Evolutionary conservation across 192 early-diverging fungal genomes (phyloP), one percentile per base, ranked within the genome.

Genomic region (Backusella macrospora): DNA sequence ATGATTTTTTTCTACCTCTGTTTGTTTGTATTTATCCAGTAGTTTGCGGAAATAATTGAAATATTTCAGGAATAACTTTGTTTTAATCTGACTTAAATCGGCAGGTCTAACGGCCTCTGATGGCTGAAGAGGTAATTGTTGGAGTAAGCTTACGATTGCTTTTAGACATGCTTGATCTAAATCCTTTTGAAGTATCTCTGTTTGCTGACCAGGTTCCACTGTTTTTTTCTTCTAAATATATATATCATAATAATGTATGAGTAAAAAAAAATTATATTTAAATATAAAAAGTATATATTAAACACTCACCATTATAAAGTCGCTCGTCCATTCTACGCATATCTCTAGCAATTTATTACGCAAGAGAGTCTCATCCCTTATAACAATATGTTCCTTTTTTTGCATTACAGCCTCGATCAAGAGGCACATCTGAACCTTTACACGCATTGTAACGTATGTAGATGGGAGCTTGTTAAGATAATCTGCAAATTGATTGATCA

Each of bases 81-180:
- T 83, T 47, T 92, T 93, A 39, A 87, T 84, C 47, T 83, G 83
- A 26, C 76, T 76, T 37, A 87, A 67, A 68, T 89, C 87, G 5
- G 84, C 74, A 16, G 87, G 86, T 21, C 81, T 80, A 9, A 81
- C 77, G 13, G 78, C 73, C 37, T 89, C 86, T 39, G 80, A 77
- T 14, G 88, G 82, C 52, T 93, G 92, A 6, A 96, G 74, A 8
- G 92, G 92, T 7, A 96, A 76, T 65, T 88, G 88, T 39, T 86
- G 82, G 29, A 96, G 68, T 9, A 96, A 72, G 7, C 80, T 70
- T 4, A 90, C 90, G 38, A 94, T 84, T 0, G 93, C 88, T 47
- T 91, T 91, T 68, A 96, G 82, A 59, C 89, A 91, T 16, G 89
- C 90, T 40, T 91, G 77, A 80, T 96, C 93, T 14, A 95, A 74